Conservation (phyloP, 257 asterid species). For the Ballota nigra region DNA sequence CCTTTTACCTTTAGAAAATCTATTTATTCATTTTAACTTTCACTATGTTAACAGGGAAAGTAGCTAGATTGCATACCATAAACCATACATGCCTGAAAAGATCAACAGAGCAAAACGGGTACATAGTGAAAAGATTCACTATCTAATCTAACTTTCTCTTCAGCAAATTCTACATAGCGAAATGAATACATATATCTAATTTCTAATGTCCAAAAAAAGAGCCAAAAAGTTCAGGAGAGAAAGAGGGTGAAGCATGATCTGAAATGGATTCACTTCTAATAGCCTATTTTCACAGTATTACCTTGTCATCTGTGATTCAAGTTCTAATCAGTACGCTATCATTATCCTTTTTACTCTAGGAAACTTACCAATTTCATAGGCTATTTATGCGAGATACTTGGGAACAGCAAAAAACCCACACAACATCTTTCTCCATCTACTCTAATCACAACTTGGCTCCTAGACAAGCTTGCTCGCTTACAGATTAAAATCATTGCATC, state of each 20-base stretch:
- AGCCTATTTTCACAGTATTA: not conserved
- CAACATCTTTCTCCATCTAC: too few relatives aligned
- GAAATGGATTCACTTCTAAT: constrained; percentile 1
- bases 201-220: not conserved
- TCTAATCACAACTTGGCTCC: too few relatives aligned
- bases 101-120: not conserved
- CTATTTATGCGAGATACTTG: not conserved
- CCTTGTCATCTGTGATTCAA: not conserved
- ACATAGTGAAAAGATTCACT: not conserved
- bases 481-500: too few relatives aligned
- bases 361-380: not conserved
- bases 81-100: not conserved
- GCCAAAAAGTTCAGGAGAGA: not conserved
- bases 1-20: not conserved
- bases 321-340: not conserved
- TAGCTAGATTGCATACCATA: not conserved
- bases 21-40: not conserved
- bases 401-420: too few relatives aligned
- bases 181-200: not conserved
- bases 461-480: too few relatives aligned
- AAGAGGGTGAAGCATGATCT: not conserved
- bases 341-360: not conserved
- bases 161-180: not conserved
- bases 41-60: not conserved
- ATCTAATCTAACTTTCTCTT: not conserved